phyloP scores from a whole-genome alignment of 106 monocot species.

The Hemerocallis citrina region DNA sequence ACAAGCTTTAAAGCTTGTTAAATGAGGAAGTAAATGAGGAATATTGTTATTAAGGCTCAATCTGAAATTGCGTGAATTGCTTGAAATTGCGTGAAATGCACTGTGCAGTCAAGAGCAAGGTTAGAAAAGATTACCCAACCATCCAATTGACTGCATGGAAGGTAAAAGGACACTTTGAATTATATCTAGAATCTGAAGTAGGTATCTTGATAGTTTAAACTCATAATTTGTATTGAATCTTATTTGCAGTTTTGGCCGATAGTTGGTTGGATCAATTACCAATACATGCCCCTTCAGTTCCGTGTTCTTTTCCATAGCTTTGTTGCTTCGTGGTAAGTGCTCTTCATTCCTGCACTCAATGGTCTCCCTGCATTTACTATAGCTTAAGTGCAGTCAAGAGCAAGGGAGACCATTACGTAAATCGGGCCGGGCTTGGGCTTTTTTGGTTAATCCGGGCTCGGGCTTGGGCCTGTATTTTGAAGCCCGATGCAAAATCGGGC shows the following conservation, averaged over 20 bases:
- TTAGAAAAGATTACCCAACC: constrained; percentile 73
- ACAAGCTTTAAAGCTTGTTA: too few relatives aligned
- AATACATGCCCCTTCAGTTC: constrained; percentile 90
- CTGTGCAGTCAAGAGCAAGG: constrained; percentile 75
- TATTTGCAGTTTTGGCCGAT: constrained; percentile 91
- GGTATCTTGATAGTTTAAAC: background rate
- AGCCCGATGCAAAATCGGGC: too few relatives aligned
- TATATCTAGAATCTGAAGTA: background rate
- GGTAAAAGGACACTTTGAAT: constrained; percentile 34
- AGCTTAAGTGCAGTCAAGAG: too few relatives aligned
- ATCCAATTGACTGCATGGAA: constrained; percentile 92
- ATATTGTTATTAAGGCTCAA: too few relatives aligned
- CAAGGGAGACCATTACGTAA: too few relatives aligned
- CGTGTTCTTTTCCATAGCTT: constrained; percentile 98
- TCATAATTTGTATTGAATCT: background rate
- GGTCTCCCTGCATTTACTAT: too few relatives aligned
- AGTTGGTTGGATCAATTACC: constrained; percentile 90
- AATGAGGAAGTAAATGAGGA: too few relatives aligned
- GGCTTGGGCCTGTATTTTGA: too few relatives aligned
- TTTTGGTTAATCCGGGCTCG: too few relatives aligned
- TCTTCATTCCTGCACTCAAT: background rate
- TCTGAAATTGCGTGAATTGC: too few relatives aligned
- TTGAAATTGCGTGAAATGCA: too few relatives aligned
- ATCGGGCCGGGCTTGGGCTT: too few relatives aligned
- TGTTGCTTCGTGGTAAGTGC: constrained; percentile 77